Conservation (phyloP, 75 land plant genomes). For the Pseudotsuga menziesii region DNA sequence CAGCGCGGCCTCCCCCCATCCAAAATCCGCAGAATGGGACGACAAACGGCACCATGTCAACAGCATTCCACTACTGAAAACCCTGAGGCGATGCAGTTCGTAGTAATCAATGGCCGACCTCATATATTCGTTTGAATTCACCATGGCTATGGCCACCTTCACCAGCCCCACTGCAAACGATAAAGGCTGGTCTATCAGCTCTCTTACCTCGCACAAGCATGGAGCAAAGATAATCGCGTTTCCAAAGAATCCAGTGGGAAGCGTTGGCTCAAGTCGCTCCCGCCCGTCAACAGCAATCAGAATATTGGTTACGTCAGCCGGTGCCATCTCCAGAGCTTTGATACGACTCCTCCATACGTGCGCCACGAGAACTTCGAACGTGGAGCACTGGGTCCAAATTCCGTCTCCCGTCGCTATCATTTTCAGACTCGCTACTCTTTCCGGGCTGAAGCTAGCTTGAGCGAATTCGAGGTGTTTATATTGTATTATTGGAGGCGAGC, state of each 20-base stretch:
- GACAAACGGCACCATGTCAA: slow-evolving; percentile 80
- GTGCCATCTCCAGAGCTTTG: slow-evolving; percentile 38
- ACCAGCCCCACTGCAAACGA: slow-evolving; percentile 56
- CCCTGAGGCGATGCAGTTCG: slow-evolving; percentile 60
- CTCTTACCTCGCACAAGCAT: slow-evolving; percentile 46
- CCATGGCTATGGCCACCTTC: slow-evolving; percentile 59
- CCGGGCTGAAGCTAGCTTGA: slow-evolving; percentile 47
- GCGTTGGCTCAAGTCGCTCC: slow-evolving; percentile 48
- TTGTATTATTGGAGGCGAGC: slow-evolving; percentile 21
- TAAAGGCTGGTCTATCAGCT: slow-evolving; percentile 46
- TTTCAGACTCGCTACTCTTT: slow-evolving; percentile 47
- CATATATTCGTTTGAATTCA: slow-evolving; percentile 58
- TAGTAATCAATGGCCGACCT: slow-evolving; percentile 84
- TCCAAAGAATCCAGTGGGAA: slow-evolving; percentile 74
- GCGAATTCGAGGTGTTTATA: slow-evolving; percentile 42
- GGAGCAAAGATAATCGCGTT: slow-evolving; percentile 80
- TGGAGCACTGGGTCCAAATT: slow-evolving; percentile 49
- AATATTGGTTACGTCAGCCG: slow-evolving; percentile 65
- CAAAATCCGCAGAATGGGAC: slow-evolving; percentile 83
- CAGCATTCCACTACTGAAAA: slow-evolving; percentile 64
- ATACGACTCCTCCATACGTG: slow-evolving; percentile 71
- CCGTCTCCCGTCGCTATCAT: slow-evolving; percentile 51
- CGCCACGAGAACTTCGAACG: slow-evolving; percentile 79
- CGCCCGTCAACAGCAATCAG: slow-evolving; percentile 92
- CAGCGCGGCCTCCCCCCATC: slow-evolving; percentile 85